Conservation (phyloP, 352 stramenopile genomes). For the Phytophthora gonapodyides region DNA sequence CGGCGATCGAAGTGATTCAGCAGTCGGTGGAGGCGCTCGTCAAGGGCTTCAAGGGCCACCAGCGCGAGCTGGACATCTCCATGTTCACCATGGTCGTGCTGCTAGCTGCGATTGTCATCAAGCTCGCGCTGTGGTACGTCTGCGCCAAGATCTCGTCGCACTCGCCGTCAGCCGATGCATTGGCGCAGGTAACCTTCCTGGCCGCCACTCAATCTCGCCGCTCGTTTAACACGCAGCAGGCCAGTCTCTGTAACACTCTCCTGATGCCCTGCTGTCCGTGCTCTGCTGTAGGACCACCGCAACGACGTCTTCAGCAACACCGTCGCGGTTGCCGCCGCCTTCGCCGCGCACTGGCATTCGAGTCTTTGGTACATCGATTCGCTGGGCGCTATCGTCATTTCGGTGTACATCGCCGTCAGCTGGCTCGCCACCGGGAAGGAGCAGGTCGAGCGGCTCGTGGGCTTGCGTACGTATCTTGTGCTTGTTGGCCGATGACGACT, state of each 20-base stretch:
- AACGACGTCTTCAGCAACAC: slow-evolving; percentile 97
- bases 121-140: slow-evolving; percentile 82
- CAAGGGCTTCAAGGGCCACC: slow-evolving; percentile 58
- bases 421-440: slow-evolving; percentile 96
- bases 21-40: slow-evolving; percentile 88
- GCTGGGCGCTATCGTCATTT: slow-evolving; percentile 95
- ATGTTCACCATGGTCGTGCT: slow-evolving; percentile 71
- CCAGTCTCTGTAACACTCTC: slow-evolving; percentile 5
- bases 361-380: slow-evolving; percentile 95
- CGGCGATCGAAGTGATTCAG: slow-evolving; percentile 95
- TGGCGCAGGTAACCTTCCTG: slow-evolving; percentile 59
- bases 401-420: slow-evolving; percentile 95
- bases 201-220: background rate
- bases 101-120: slow-evolving; percentile 73
- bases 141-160: slow-evolving; percentile 69
- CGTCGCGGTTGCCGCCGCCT: slow-evolving; percentile 87
- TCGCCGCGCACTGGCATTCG: slow-evolving; percentile 61
- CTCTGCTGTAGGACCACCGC: slow-evolving; percentile 90
- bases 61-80: slow-evolving; percentile 75
- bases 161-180: slow-evolving; percentile 71
- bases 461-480: slow-evolving; percentile 63
- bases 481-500: background rate
- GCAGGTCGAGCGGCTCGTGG: slow-evolving; percentile 92
- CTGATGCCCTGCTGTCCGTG: background rate
- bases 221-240: slow-evolving; percentile 3